Percentiles rank a stretch among this genome's conserved stretches.
phyloP scores from a whole-genome alignment of 768 basidiomycete genomes.

The Leccinum fibrillosum region DNA sequence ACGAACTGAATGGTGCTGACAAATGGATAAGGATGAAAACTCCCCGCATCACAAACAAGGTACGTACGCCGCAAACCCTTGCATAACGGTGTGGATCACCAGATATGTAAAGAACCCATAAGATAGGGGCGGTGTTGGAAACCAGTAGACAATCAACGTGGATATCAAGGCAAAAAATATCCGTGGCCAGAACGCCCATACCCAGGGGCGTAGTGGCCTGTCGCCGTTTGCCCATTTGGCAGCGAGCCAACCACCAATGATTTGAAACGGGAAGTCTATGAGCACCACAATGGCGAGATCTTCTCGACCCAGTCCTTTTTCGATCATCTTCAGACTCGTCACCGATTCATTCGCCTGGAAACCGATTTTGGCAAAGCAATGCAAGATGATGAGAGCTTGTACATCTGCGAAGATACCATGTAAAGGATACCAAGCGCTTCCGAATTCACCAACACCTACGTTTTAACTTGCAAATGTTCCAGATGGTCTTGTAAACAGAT shows the following conservation, averaged over 20 bases:
- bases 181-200: slow-evolving; percentile 88
- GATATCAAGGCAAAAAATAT: slow-evolving; percentile 69
- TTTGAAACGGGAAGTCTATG: slow-evolving; percentile 97
- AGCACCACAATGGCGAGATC: slow-evolving; percentile 94
- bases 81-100: slow-evolving; percentile 76
- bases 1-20: slow-evolving; percentile 96
- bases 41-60: neutral
- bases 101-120: slow-evolving; percentile 77
- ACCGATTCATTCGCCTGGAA: slow-evolving; percentile 93
- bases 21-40: slow-evolving; percentile 4
- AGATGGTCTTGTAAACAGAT: slow-evolving; percentile 91
- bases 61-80: slow-evolving; percentile 81
- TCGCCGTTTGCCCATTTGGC: slow-evolving; percentile 88
- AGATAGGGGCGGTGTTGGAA: slow-evolving; percentile 75
- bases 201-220: slow-evolving; percentile 80
- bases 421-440: neutral
- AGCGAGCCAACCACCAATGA: slow-evolving; percentile 90
- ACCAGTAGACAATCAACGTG: slow-evolving; percentile 76
- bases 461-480: slow-evolving; percentile 86
- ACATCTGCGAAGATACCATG: slow-evolving; percentile 56
- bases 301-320: slow-evolving; percentile 94
- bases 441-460: slow-evolving; percentile 47
- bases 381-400: slow-evolving; percentile 80
- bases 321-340: slow-evolving; percentile 89
- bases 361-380: slow-evolving; percentile 90